Percentiles rank a stretch among this genome's conserved stretches.
phyloP scores from a whole-genome alignment of 2,329 filamentous ascomycete genomes.

The Talaromyces atroroseus region DNA sequence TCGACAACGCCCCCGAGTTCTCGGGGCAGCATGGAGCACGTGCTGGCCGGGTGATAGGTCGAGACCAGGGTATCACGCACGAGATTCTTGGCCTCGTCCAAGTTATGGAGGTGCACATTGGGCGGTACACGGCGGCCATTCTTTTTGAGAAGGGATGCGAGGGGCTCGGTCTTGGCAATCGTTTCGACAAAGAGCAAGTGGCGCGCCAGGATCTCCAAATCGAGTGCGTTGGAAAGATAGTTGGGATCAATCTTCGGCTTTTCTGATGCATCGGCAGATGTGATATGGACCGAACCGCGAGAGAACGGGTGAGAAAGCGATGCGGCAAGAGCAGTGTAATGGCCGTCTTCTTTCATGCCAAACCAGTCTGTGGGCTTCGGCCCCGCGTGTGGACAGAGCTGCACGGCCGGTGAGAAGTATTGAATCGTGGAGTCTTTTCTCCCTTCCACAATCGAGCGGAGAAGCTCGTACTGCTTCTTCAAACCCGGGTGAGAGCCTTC shows the following conservation, averaged over 20 bases:
- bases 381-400: no score
- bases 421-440: no score
- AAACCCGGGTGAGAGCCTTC: no score
- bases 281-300: slow-evolving; percentile 34
- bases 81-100: not conserved
- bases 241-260: slow-evolving; percentile 39
- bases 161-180: slow-evolving; percentile 25
- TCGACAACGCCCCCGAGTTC: slow-evolving; percentile 20
- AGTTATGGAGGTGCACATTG: no score
- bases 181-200: slow-evolving; percentile 30
- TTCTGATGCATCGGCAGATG: slow-evolving; percentile 28
- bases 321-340: slow-evolving; percentile 24
- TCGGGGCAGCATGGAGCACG: slow-evolving; percentile 13
- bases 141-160: slow-evolving; percentile 29
- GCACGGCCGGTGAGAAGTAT: no score
- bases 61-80: not conserved
- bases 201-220: slow-evolving; percentile 35
- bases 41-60: slow-evolving; percentile 15
- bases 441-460: no score
- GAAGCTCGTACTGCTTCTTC: no score
- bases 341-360: no score
- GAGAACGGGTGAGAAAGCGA: slow-evolving; percentile 27
- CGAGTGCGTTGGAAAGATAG: slow-evolving; percentile 42
- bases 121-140: slow-evolving; percentile 15
- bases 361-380: no score